Percentiles rank a stretch among this genome's conserved stretches.
Conservation (phyloP, 192 early-diverging fungal species). For the Chytriomyces hyalinus region DNA sequence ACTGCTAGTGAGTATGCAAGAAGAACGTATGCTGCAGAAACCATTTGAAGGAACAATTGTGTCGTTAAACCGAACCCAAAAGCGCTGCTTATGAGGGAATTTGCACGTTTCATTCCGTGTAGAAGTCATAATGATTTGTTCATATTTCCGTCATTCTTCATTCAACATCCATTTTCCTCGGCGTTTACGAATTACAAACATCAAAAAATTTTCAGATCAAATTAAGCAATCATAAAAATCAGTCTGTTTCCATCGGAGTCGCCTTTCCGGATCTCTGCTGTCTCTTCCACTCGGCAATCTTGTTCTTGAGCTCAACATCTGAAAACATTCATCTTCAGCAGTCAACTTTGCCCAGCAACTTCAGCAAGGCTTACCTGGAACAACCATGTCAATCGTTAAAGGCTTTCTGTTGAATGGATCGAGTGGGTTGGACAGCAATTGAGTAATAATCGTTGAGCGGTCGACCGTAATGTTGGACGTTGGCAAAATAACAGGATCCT, state of each 20-base stretch:
- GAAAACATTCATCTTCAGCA: background rate
- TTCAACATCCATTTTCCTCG: too few relatives aligned
- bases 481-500: slow-evolving; percentile 92
- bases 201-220: too few relatives aligned
- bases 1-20: too few relatives aligned
- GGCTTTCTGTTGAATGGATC: slow-evolving; percentile 96
- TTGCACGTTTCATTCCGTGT: too few relatives aligned
- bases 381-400: slow-evolving; percentile 82
- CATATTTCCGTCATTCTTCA: too few relatives aligned
- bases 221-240: background rate
- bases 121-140: too few relatives aligned
- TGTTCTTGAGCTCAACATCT: slow-evolving; percentile 62
- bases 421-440: slow-evolving; percentile 82
- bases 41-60: too few relatives aligned
- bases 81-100: too few relatives aligned
- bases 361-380: slow-evolving; percentile 66
- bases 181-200: too few relatives aligned
- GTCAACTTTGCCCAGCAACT: background rate
- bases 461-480: slow-evolving; percentile 82
- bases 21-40: too few relatives aligned
- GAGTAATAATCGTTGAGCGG: slow-evolving; percentile 83
- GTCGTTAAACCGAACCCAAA: too few relatives aligned
- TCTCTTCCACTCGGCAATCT: slow-evolving; percentile 57
- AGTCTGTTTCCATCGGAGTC: slow-evolving; percentile 33
- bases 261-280: slow-evolving; percentile 27